phyloP scores from a whole-genome alignment of 257 asterid species.

The Solanum appendiculatum region DNA sequence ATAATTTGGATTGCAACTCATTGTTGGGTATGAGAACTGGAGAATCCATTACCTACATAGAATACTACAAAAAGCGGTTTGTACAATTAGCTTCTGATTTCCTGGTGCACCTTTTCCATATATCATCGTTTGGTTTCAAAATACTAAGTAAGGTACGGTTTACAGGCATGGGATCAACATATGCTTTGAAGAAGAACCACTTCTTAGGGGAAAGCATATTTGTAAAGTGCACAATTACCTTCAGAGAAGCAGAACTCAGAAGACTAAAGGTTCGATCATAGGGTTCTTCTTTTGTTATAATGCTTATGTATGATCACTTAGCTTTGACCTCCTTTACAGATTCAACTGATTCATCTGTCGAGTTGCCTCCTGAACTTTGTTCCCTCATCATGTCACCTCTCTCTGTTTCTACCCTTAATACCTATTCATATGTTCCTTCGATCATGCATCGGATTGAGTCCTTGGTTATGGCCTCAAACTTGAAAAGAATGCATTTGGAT shows the following conservation, averaged over 20 bases:
- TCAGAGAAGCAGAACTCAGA: slow-evolving; percentile 28
- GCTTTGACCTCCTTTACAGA: slow-evolving; percentile 26
- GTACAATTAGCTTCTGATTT: background rate
- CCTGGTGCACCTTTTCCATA: background rate
- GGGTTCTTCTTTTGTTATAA: background rate
- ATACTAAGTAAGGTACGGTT: background rate
- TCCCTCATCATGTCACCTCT: slow-evolving; percentile 54
- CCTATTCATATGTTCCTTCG: slow-evolving; percentile 63
- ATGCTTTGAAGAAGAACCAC: slow-evolving; percentile 29
- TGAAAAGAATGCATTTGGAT: slow-evolving; percentile 39
- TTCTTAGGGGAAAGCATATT: slow-evolving; percentile 40
- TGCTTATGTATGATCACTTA: background rate
- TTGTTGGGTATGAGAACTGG: slow-evolving; percentile 28
- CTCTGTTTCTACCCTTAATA: slow-evolving; percentile 37
- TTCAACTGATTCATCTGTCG: slow-evolving; percentile 29
- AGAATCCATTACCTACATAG: slow-evolving; percentile 32
- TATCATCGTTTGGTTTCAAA: background rate
- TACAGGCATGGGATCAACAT: slow-evolving; percentile 56
- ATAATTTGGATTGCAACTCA: slow-evolving; percentile 32
- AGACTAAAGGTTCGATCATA: slow-evolving; percentile 35
- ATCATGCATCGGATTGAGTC: slow-evolving; percentile 85
- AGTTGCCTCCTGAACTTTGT: slow-evolving; percentile 86
- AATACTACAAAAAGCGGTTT: slow-evolving; percentile 37
- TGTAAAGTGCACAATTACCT: slow-evolving; percentile 51
- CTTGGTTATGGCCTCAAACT: slow-evolving; percentile 51